These are phyloP conservation scores for Penicillium dipodomyicola DNA, from an alignment of 495 filamentous ascomycete species.

Conservation along the genomic window DNA sequence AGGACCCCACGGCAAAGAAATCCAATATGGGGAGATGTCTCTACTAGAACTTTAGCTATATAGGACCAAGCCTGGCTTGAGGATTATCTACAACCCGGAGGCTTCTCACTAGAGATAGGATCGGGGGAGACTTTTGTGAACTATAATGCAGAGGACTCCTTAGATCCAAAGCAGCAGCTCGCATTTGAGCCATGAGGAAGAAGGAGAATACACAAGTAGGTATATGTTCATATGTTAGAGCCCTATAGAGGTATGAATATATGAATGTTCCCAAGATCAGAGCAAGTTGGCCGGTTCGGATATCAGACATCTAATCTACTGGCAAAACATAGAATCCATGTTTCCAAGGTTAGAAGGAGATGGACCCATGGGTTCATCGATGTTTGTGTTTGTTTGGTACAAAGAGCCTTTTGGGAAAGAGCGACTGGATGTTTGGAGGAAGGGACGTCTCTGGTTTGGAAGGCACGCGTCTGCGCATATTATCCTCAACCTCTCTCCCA, in stretches of 20 bases:
- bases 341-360: background rate
- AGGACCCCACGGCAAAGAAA: too few relatives aligned
- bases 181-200: background rate
- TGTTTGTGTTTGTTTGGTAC: background rate
- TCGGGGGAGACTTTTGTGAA: conserved; percentile 39
- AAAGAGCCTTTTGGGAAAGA: background rate
- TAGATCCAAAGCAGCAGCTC: background rate
- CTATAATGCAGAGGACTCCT: conserved; percentile 10
- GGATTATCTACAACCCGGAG: conserved; percentile 47
- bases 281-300: background rate
- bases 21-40: too few relatives aligned
- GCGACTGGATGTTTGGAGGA: background rate
- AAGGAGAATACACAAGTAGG: background rate
- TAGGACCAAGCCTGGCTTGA: conserved; percentile 33
- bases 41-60: conserved; percentile 32
- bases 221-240: background rate
- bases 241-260: background rate
- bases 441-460: background rate
- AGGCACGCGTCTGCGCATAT: background rate
- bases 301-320: background rate
- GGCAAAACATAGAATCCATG: background rate
- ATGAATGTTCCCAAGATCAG: too few relatives aligned
- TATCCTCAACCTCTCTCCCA: too few relatives aligned
- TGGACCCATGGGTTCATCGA: background rate
- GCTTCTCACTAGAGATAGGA: conserved; percentile 46